Evolutionary conservation across 2,329 filamentous ascomycete species (phyloP).

Genomic region (Trichoderma koningiopsis): DNA sequence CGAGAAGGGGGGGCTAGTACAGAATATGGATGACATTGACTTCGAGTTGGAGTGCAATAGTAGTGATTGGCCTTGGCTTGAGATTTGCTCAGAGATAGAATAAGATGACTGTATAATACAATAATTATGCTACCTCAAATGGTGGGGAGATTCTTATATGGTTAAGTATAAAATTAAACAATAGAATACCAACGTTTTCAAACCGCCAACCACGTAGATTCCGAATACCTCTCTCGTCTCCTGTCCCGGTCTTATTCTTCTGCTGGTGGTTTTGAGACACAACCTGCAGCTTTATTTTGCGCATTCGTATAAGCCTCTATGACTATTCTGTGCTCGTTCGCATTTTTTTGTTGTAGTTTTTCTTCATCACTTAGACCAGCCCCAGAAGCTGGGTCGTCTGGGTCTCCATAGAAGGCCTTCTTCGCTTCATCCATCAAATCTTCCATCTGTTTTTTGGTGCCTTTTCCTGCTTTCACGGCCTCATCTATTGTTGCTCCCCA

Average conservation of each 20-base stretch:
- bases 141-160: background rate
- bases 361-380: too few species aligned
- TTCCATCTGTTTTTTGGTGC: too few species aligned
- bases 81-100: background rate
- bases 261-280: background rate
- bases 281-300: background rate
- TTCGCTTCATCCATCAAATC: too few species aligned
- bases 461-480: too few species aligned
- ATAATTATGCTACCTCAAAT: background rate
- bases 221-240: background rate
- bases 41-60: background rate
- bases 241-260: background rate
- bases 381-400: too few species aligned
- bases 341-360: background rate
- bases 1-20: conserved; percentile 17
- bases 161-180: background rate
- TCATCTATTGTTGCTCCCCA: too few species aligned
- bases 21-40: conserved; percentile 25
- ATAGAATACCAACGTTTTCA: background rate
- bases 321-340: background rate
- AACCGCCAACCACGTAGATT: background rate
- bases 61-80: background rate
- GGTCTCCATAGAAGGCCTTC: too few species aligned
- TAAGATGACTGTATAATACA: background rate
- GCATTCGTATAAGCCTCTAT: background rate